phyloP scores from a whole-genome alignment of 192 early-diverging fungal species.

The Dissophora globulifera region DNA sequence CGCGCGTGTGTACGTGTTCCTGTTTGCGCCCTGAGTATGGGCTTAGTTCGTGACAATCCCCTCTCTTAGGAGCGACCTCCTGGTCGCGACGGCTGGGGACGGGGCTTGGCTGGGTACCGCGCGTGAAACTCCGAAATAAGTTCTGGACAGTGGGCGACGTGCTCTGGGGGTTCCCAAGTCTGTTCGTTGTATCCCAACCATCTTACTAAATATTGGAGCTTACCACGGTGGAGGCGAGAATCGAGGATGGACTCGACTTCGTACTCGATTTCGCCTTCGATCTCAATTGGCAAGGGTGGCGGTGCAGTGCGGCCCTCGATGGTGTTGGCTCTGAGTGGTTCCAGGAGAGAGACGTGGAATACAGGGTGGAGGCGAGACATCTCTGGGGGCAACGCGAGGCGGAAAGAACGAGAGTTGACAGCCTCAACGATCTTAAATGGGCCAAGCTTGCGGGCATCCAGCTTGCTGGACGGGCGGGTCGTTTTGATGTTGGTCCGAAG shows the following conservation, averaged over 20 bases:
- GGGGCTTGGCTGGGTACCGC: not conserved
- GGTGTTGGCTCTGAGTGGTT: not conserved
- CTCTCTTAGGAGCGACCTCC: not conserved
- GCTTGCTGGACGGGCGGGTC: not conserved
- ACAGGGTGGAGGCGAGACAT: slow-evolving; percentile 24
- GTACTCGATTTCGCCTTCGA: slow-evolving; percentile 25
- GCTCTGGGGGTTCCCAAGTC: not conserved
- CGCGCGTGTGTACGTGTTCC: too few species aligned
- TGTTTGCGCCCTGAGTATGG: not conserved
- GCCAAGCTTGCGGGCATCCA: slow-evolving; percentile 8
- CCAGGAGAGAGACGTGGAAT: slow-evolving; percentile 8
- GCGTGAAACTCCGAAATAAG: not conserved
- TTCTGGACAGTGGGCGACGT: not conserved
- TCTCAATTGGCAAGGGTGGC: slow-evolving; percentile 4
- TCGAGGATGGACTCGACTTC: slow-evolving; percentile 23
- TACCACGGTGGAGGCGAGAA: not conserved
- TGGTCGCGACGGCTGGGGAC: not conserved
- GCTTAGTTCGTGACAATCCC: slow-evolving; percentile 2
- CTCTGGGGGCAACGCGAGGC: slow-evolving; percentile 3
- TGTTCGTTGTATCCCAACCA: slow-evolving; percentile 26
- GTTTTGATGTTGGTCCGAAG: not conserved
- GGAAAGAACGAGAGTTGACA: slow-evolving; percentile 6
- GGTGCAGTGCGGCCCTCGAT: not conserved
- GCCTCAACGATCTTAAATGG: slow-evolving; percentile 6
- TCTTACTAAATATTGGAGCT: slow-evolving; percentile 15